phyloP scores from a whole-genome alignment of 1,284 basidiomycete species.

The Austroboletus niveus region DNA sequence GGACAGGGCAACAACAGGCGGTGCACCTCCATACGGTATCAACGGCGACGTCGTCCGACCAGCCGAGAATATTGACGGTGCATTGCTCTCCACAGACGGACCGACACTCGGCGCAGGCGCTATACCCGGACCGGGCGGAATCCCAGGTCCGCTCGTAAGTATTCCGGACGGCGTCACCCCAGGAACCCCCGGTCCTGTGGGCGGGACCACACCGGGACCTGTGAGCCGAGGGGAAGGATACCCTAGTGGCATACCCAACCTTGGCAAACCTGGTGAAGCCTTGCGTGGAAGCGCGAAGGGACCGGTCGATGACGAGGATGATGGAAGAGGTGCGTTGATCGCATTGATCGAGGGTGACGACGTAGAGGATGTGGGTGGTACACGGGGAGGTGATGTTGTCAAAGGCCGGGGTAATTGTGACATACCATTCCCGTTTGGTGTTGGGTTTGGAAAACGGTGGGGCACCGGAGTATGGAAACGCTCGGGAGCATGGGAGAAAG shows the following conservation, averaged over 20 bases:
- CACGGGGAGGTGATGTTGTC: slow-evolving; percentile 30
- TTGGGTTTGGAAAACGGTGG: slow-evolving; percentile 25
- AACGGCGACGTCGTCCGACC: slow-evolving; percentile 28
- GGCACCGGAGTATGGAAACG: slow-evolving; percentile 30
- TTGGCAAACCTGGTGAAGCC: slow-evolving; percentile 25
- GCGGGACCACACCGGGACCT: slow-evolving; percentile 30
- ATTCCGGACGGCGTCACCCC: slow-evolving; percentile 26
- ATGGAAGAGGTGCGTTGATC: slow-evolving; percentile 12
- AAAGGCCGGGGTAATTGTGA: slow-evolving; percentile 25
- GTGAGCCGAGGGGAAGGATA: slow-evolving; percentile 30
- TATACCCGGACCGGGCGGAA: slow-evolving; percentile 31
- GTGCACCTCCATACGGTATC: slow-evolving; percentile 17
- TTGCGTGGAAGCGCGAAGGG: slow-evolving; percentile 26
- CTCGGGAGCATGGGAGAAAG: slow-evolving; percentile 23
- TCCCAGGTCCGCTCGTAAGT: slow-evolving; percentile 29
- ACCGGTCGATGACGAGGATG: slow-evolving; percentile 20
- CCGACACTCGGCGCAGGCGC: slow-evolving; percentile 18
- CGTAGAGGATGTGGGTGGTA: slow-evolving; percentile 13
- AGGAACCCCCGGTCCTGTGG: slow-evolving; percentile 25
- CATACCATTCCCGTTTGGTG: slow-evolving; percentile 22
- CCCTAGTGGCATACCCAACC: slow-evolving; percentile 28
- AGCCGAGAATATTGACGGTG: slow-evolving; percentile 15
- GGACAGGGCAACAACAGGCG: slow-evolving; percentile 4
- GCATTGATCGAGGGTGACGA: slow-evolving; percentile 16
- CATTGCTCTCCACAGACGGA: slow-evolving; percentile 14